Conservation (phyloP, 805 yeast species). For the Suhomyces kilbournensis region DNA sequence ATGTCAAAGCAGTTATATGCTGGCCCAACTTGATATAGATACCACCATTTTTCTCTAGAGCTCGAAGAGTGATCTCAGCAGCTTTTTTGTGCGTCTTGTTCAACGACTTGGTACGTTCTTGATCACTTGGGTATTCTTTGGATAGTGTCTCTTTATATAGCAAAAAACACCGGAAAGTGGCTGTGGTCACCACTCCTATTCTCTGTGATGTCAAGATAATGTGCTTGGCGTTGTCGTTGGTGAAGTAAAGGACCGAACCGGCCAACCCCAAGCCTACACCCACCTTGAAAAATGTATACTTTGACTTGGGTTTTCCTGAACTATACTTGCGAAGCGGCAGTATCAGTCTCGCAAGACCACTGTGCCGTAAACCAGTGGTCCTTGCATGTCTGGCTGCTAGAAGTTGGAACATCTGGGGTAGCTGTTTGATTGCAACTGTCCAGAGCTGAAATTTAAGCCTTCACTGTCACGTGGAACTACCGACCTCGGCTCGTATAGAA, state of each 20-base stretch:
- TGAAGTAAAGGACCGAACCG: slow-evolving; percentile 27
- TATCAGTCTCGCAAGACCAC: not conserved
- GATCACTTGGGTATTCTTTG: slow-evolving; percentile 35
- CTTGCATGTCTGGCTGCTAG: not conserved
- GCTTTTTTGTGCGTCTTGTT: slow-evolving; percentile 68
- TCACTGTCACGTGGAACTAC: not conserved
- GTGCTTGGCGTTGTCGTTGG: slow-evolving; percentile 40
- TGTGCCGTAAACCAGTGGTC: not conserved
- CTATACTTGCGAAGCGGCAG: not conserved
- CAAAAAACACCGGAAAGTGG: slow-evolving; percentile 70
- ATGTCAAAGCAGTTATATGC: slow-evolving; percentile 89
- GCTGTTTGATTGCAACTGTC: not conserved
- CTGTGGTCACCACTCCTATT: slow-evolving; percentile 60
- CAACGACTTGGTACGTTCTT: slow-evolving; percentile 52
- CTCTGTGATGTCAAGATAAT: slow-evolving; percentile 42
- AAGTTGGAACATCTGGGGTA: not conserved
- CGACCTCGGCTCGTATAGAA: not conserved
- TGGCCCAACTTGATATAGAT: slow-evolving; percentile 93
- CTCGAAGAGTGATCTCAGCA: slow-evolving; percentile 73
- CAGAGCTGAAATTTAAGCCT: not conserved
- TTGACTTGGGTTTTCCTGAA: not conserved
- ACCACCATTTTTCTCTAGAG: slow-evolving; percentile 86
- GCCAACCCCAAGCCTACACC: slow-evolving; percentile 30
- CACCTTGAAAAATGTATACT: slow-evolving; percentile 13
- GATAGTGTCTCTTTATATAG: slow-evolving; percentile 61